Evolutionary conservation across 176 grass and related monocot species (phyloP), one percentile per base, ranked within the genome.

Genomic region (Bolboschoenus planiculmis): DNA sequence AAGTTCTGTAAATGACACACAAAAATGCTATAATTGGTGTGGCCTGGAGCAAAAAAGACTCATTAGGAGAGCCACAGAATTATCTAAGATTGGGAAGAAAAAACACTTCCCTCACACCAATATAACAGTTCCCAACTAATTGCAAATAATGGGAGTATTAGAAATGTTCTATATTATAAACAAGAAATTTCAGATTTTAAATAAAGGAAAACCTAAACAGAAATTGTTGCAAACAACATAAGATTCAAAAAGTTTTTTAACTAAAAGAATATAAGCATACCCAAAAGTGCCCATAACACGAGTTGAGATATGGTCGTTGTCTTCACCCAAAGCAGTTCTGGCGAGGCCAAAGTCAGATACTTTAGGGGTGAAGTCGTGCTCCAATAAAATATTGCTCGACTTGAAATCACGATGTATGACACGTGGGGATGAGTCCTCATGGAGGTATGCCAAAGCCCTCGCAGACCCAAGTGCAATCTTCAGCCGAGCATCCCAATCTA

Each of bases 331-430:
- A 85, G 93, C 93, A 77, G 88, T 56, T 84, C 87, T 93, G 13
- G 97, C 97, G 75, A 99, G 78, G 54, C 97, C 97, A 78, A 99
- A 96, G 56, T 99, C 97, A 81, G 97, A 99, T 23, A 99, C 97
- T 80, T 99, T 96, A 24, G 97, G 91, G 42, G 86, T 96, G 78
- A 92, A 93, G 68, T 99, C 91, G 47, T 99, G 67, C 83, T 99
- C 97, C 77, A 99, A 57, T 73, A 99, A 90, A 79, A 99, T 99
- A 79, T 99, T 99, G 86, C 97, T 99, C 44, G 92, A 93, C 64
- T 99, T 99, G 84, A 99, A 99, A 84, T 99, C 97, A 53, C 93
- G 97, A 80, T 99, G 97, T 91, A 99, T 99, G 20, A 99, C 97
- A 79, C 93, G 97, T 43, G 97, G 97, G 76, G 87, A 95, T 83